Conservation (phyloP, 2,329 filamentous ascomycete species). For the Aspergillus quadricinctus region DNA sequence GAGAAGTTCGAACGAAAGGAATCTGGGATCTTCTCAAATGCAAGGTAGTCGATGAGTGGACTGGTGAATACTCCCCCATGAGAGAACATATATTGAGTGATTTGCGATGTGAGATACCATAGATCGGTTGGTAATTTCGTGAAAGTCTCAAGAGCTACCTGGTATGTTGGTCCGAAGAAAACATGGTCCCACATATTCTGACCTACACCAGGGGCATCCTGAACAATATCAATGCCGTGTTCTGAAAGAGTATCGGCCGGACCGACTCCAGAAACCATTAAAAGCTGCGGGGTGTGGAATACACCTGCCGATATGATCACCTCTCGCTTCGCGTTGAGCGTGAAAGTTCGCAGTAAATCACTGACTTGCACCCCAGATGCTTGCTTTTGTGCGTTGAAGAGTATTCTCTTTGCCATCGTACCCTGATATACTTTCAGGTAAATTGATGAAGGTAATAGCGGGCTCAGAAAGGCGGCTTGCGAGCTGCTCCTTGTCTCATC, state of each 20-base stretch:
- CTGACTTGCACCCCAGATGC: slow-evolving; percentile 46
- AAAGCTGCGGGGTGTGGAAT: slow-evolving; percentile 52
- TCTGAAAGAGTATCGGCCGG: slow-evolving; percentile 26
- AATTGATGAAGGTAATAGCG: slow-evolving; percentile 10
- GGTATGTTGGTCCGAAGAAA: slow-evolving; percentile 27
- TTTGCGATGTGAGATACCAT: slow-evolving; percentile 12
- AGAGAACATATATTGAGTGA: slow-evolving; percentile 12
- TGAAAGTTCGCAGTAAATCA: slow-evolving; percentile 37
- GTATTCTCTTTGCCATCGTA: slow-evolving; percentile 44
- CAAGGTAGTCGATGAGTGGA: slow-evolving; percentile 25
- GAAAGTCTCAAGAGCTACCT: slow-evolving; percentile 22
- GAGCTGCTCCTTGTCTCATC: slow-evolving; percentile 48
- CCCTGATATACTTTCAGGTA: slow-evolving; percentile 42
- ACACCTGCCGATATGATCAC: slow-evolving; percentile 49
- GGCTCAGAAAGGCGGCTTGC: slow-evolving; percentile 36
- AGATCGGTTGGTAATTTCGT: slow-evolving; percentile 14
- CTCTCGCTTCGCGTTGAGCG: slow-evolving; percentile 47
- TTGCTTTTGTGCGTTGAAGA: slow-evolving; percentile 47
- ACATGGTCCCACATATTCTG: slow-evolving; percentile 36
- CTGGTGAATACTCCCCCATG: slow-evolving; percentile 25
- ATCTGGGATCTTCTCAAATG: slow-evolving; percentile 31
- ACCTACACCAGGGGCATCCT: slow-evolving; percentile 31
- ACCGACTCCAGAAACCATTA: slow-evolving; percentile 51
- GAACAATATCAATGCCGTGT: slow-evolving; percentile 23
- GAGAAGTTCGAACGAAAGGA: slow-evolving; percentile 16